Evolutionary conservation across 495 filamentous ascomycete genomes (phyloP).

Genomic region (Penicillium egyptiacum): DNA sequence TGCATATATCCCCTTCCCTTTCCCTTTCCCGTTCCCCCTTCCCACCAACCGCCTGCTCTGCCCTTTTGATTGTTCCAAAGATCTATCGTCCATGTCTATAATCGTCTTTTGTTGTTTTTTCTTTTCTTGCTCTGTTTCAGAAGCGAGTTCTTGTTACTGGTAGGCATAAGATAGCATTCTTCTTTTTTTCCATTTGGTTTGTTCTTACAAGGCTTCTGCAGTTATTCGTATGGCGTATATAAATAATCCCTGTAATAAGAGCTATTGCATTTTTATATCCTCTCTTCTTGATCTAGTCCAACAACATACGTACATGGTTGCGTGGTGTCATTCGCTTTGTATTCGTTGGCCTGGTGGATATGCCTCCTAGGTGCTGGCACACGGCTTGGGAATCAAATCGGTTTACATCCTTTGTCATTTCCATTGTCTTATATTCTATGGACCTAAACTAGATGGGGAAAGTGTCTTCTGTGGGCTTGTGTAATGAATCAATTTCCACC

Average conservation of each 20-base stretch:
- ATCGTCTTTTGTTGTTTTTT: constrained; percentile 22
- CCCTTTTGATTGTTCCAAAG: constrained; percentile 22
- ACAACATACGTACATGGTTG: background rate
- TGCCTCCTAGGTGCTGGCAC: too few species aligned
- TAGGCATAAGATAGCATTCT: constrained; percentile 40
- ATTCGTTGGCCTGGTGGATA: too few species aligned
- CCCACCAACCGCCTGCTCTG: constrained; percentile 6
- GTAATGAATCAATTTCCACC: too few species aligned
- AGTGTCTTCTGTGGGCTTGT: background rate
- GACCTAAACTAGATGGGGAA: too few species aligned
- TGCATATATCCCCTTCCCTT: constrained; percentile 31
- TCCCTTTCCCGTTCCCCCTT: constrained; percentile 16
- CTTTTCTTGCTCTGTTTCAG: constrained; percentile 32
- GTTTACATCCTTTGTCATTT: background rate
- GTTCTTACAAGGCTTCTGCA: background rate
- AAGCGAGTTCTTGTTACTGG: constrained; percentile 30
- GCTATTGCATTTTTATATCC: background rate
- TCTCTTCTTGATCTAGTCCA: background rate
- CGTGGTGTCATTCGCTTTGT: background rate
- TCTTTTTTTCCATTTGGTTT: constrained; percentile 12
- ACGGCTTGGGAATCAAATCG: background rate
- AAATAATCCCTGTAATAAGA: constrained; percentile 14
- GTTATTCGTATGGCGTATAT: constrained; percentile 13
- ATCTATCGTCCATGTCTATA: constrained; percentile 37
- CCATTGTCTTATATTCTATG: too few species aligned